These are phyloP conservation scores for Sutorius australiensis DNA, from an alignment of 768 basidiomycete genomes.

Conservation along the genomic window DNA sequence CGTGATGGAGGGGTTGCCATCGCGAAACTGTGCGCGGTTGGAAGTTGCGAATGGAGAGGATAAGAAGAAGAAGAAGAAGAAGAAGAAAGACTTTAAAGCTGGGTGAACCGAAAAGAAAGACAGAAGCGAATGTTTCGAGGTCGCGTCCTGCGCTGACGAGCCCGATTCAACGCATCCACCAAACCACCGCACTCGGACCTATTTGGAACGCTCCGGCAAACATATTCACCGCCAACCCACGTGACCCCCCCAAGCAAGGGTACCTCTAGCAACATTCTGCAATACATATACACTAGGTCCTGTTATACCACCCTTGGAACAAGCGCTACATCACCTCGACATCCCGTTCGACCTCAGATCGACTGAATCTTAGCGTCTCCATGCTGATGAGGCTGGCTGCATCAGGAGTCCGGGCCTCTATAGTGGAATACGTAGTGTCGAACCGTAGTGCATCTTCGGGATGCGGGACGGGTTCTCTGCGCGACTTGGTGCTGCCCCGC, in stretches of 20 bases:
- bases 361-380: not conserved
- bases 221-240: conserved; percentile 12
- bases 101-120: conserved; percentile 10
- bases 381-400: not conserved
- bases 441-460: not conserved
- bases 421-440: not conserved
- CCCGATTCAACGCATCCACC: conserved; percentile 20
- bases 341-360: not conserved
- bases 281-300: not conserved
- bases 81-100: conserved; percentile 5
- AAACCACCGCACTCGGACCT: conserved; percentile 20
- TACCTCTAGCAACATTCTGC: not conserved
- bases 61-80: not conserved
- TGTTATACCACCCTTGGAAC: not conserved
- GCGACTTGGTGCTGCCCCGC: not conserved
- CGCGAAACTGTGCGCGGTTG: not conserved
- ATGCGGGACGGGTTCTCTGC: not conserved
- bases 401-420: not conserved
- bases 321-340: not conserved
- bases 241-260: conserved; percentile 18
- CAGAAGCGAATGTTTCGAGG: conserved; percentile 16
- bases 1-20: conserved; percentile 25
- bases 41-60: not conserved
- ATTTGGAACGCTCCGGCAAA: conserved; percentile 29
- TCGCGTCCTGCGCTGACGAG: conserved; percentile 38